Base-by-base conservation (phyloP, 345 rosid genomes). In the Eucalyptus rudis region DNA sequence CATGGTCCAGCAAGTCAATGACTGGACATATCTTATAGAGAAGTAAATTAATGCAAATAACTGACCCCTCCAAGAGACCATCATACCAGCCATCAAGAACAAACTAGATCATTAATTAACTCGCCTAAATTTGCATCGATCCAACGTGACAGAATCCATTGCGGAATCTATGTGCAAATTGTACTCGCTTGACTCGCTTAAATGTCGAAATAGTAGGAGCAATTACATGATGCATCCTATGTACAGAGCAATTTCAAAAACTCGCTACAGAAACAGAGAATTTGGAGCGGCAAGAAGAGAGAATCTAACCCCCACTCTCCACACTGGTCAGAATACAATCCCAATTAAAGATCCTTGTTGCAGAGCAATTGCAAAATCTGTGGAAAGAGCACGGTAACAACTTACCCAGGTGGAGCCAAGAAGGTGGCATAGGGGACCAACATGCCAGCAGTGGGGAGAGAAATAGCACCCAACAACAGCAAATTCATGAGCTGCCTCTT, bases 361-460 rank as follows among this genome's bases (percentile, higher is more conserved):
- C 84, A 40, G 15, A 11, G 47, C 84, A 40, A 40, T 40, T 40
- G 45, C 84, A 40, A 76, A 76, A 20, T 43, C 47, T 40, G 83
- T 76, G 45, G 49, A 22, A 62, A 87, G 68, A 44, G 62, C 33
- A 29, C 4, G 84, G 43, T 40, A 89, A 76, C 84, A 20, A 83
- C 93, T 88, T 86, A 97, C 98, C 99, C 99, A 71, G 97, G 92
- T 49, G 99, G 99, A 87, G 87, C 98, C 68, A 96, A 92, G 95
- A 96, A 97, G 83, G 90, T 4, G 33, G 93, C 93, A 92, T 97
- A 97, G 89, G 99, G 98, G 83, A 94, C 91, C 93, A 96, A 87
- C 99, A 97, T 97, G 93, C 87, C 94, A 44, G 98, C 98, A 87
- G 93, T 89, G 49, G 99, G 99, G 14, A 97, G 98, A 47, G 99